phyloP scores from a whole-genome alignment of 2,329 filamentous ascomycete genomes.

The Xylaria sp. region DNA sequence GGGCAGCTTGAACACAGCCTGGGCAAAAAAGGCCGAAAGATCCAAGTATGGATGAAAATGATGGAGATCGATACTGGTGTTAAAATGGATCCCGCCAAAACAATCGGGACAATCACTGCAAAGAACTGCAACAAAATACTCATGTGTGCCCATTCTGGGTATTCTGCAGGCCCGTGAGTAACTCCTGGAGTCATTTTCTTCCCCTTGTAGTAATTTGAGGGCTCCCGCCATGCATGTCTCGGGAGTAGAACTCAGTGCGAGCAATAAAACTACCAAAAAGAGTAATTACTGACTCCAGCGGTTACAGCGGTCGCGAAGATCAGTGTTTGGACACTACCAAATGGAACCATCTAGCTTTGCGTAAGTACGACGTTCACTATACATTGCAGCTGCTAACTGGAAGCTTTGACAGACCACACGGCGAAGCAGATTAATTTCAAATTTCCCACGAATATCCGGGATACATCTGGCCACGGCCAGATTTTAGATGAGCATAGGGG shows the following conservation, averaged over 20 bases:
- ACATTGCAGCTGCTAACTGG: background rate
- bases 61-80: slow-evolving; percentile 28
- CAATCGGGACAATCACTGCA: slow-evolving; percentile 28
- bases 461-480: slow-evolving; percentile 21
- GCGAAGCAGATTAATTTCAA: slow-evolving; percentile 27
- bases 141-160: slow-evolving; percentile 30
- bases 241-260: no score
- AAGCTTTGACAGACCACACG: slow-evolving; percentile 19
- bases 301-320: slow-evolving; percentile 4
- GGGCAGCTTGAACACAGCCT: background rate
- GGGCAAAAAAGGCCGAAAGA: slow-evolving; percentile 22
- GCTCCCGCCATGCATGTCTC: no score
- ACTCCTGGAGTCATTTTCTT: no score
- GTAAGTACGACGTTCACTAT: background rate
- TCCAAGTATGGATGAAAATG: slow-evolving; percentile 27
- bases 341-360: slow-evolving; percentile 31
- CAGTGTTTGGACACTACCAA: slow-evolving; percentile 26
- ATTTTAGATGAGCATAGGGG: slow-evolving; percentile 27
- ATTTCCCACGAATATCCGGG: slow-evolving; percentile 29
- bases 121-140: slow-evolving; percentile 27
- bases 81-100: slow-evolving; percentile 29
- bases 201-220: no score
- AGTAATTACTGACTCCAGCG: background rate
- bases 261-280: no score
- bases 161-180: no score